A percentile compares a stretch with the other conserved stretches of the same genome.
These are phyloP conservation scores for Cercospora berteroae DNA, from an alignment of 2,329 filamentous ascomycete genomes.

Conservation along the genomic window DNA sequence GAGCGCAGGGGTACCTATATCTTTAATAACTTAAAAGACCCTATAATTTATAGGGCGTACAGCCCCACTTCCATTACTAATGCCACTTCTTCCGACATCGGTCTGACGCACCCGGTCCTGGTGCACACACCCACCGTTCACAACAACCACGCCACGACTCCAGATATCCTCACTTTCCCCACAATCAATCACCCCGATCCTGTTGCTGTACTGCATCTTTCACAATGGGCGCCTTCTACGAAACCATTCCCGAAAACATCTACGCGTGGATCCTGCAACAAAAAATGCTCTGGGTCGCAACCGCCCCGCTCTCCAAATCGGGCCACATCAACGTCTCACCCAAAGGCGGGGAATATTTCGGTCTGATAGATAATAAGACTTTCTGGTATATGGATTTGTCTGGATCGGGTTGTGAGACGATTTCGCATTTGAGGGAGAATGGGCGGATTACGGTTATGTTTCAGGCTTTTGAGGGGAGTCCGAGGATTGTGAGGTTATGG, in stretches of 20 bases:
- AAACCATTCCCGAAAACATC: conserved; percentile 42
- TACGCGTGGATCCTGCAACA: conserved; percentile 46
- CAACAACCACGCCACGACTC: not conserved
- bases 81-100: conserved; percentile 6
- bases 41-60: not conserved
- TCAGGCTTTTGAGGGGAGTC: conserved; percentile 44
- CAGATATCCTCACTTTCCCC: not conserved
- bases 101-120: not conserved
- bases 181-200: no score
- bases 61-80: conserved; percentile 4
- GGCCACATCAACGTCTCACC: conserved; percentile 50
- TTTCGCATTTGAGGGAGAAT: conserved; percentile 47
- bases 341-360: conserved; percentile 47
- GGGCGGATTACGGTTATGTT: conserved; percentile 46
- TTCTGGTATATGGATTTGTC: conserved; percentile 50
- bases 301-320: conserved; percentile 41
- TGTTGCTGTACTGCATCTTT: no score
- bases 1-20: no score
- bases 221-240: conserved; percentile 44
- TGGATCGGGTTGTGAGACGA: conserved; percentile 46
- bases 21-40: no score
- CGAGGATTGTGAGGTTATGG: conserved; percentile 46
- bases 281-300: conserved; percentile 46
- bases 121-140: not conserved
- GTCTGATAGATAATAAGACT: conserved; percentile 39